Conservation (phyloP, 2,329 filamentous ascomycete species). For the Dactylellina parvicollis region DNA sequence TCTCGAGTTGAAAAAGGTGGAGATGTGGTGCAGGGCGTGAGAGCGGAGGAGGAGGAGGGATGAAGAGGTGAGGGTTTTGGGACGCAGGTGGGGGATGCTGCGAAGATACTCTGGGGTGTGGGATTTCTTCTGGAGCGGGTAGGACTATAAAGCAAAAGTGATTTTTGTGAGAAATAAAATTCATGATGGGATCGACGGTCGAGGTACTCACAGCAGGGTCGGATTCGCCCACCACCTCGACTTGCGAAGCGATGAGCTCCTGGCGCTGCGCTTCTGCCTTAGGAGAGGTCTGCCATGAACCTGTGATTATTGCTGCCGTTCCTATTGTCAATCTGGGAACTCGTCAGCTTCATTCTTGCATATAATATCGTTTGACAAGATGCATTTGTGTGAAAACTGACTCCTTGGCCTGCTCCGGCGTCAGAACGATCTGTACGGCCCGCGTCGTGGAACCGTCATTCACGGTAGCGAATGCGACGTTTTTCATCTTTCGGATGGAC, state of each 20-base stretch:
- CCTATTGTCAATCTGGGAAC: slow-evolving; percentile 78
- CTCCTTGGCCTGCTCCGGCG: slow-evolving; percentile 76
- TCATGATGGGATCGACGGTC: background rate
- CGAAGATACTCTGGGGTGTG: slow-evolving; percentile 89
- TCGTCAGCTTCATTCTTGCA: background rate
- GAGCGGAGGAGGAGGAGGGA: slow-evolving; percentile 84
- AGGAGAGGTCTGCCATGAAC: slow-evolving; percentile 78
- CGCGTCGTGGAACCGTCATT: slow-evolving; percentile 85
- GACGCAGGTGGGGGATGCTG: slow-evolving; percentile 84
- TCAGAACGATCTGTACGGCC: slow-evolving; percentile 81
- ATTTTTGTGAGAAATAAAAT: background rate
- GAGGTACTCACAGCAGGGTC: slow-evolving; percentile 80
- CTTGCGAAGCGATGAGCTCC: slow-evolving; percentile 78
- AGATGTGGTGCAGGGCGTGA: slow-evolving; percentile 76
- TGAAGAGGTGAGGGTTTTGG: slow-evolving; percentile 82
- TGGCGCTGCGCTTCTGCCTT: slow-evolving; percentile 75
- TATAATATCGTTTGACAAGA: slow-evolving; percentile 14
- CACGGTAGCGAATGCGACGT: slow-evolving; percentile 81
- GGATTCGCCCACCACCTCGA: slow-evolving; percentile 78
- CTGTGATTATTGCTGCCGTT: slow-evolving; percentile 78
- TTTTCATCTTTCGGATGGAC: slow-evolving; percentile 86
- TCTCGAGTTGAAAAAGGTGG: slow-evolving; percentile 76
- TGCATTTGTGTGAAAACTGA: slow-evolving; percentile 64
- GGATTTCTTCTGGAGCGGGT: slow-evolving; percentile 96
- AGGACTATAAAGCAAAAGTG: slow-evolving; percentile 69